Evolutionary conservation across 305 asterid species (phyloP).

Genomic region (Solanum hybrid): DNA sequence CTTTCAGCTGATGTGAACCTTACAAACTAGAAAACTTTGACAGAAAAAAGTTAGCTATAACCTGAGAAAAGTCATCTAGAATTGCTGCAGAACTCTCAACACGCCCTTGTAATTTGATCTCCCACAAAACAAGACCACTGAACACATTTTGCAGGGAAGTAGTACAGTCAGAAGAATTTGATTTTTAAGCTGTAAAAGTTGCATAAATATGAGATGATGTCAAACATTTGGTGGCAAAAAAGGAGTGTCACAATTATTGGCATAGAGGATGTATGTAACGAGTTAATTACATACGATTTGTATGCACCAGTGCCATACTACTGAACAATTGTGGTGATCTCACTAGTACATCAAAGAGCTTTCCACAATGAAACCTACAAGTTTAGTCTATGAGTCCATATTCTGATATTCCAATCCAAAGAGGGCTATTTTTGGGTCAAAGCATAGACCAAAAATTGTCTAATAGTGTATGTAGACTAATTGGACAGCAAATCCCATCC

Average conservation of each 20-base stretch:
- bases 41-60: constrained; percentile 15
- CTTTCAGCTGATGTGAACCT: constrained; percentile 9
- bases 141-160: constrained; percentile 10
- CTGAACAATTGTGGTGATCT: background rate
- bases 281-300: background rate
- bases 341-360: background rate
- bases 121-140: constrained; percentile 78
- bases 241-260: background rate
- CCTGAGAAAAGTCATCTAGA: constrained; percentile 78
- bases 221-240: background rate
- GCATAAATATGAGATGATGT: background rate
- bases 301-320: background rate
- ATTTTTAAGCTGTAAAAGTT: background rate
- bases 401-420: background rate
- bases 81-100: constrained; percentile 87
- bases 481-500: background rate
- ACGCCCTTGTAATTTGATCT: constrained; percentile 65
- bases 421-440: background rate
- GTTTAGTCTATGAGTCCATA: background rate
- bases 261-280: background rate
- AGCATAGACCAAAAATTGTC: background rate
- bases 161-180: background rate
- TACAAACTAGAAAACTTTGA: background rate
- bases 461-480: constrained; percentile 3
- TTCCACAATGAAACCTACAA: background rate